Evolutionary conservation across 116 monocot species (phyloP), one percentile per base, ranked within the genome.

Genomic region (Iris pallida): DNA sequence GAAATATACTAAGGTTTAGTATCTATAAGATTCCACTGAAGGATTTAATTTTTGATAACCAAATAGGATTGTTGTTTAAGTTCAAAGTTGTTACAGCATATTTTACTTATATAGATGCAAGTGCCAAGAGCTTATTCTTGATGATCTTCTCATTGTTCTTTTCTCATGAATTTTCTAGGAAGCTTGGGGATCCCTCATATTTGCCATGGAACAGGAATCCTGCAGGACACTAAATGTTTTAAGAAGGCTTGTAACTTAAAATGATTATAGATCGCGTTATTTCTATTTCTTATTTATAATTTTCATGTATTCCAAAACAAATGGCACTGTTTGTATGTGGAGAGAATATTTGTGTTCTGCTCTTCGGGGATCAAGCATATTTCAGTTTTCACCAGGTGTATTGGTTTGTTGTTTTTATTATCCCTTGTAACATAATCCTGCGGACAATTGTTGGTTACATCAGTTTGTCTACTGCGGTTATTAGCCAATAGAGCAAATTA

Each of bases 151-250:
- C 6, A 55, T 44, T 4, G 13, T 64, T 63, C 13, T 45, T 16
- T 56, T 55, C 18, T 42, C 4, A 47, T 61, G 17, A 0, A 9
- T 65, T 42, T 63, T 71, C 45, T 82, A 92, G 91, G 88, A 84
- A 85, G 60, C 80, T 88, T 47, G 91, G 85, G 15, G 91, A 92
- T 68, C 88, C 85, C 12, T 66, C 79, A 18, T 85, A 85, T 61
- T 71, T 91, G 43, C 88, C 91, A 52, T 88, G 91, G 91, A 91
- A 81, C 65, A 85, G 71, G 51, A 80, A 74, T 68, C 72, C 78
- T 8, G 57, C 57, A 44, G 79, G 68, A 7, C 83, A 76, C 61
- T 84, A 51, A 47, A 65, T 51, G 56, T 10, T 65, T 6, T 49
- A 7, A 20, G 51, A 49, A 46, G 0, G 11, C 11, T 0, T 20